A percentile compares a stretch with the other conserved stretches of the same genome.
These are phyloP conservation scores for Basidiobolus meristosporus DNA, from an alignment of 371 early-diverging fungal species.

Conservation along the genomic window DNA sequence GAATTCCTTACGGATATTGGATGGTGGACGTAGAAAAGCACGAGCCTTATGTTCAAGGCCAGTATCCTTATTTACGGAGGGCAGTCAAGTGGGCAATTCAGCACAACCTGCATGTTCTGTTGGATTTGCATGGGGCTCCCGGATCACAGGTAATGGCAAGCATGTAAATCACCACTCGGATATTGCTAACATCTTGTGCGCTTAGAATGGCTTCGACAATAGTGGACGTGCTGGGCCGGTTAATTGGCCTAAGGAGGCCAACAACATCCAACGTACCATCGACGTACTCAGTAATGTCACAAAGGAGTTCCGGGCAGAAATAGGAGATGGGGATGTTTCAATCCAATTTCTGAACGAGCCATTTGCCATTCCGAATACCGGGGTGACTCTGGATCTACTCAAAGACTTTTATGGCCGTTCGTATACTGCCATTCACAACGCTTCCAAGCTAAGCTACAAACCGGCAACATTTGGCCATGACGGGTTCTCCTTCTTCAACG, in stretches of 20 bases:
- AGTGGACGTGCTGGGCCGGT: constrained; percentile 9
- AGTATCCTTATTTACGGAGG: constrained; percentile 25
- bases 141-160: too few species aligned
- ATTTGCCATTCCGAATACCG: not conserved
- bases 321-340: not conserved
- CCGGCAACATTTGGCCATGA: constrained; percentile 8
- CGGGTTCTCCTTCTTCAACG: constrained; percentile 1
- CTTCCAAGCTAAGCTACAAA: too few species aligned
- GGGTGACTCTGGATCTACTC: constrained; percentile 1
- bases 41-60: constrained; percentile 30
- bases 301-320: not conserved
- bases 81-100: constrained; percentile 48
- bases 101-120: constrained; percentile 42
- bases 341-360: constrained; percentile 5
- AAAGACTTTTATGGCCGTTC: constrained; percentile 8
- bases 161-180: too few species aligned
- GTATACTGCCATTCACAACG: constrained; percentile 2
- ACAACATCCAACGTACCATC: not conserved
- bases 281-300: not conserved
- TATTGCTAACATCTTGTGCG: too few species aligned
- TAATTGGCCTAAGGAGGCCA: not conserved
- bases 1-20: constrained; percentile 63
- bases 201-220: constrained; percentile 26
- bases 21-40: constrained; percentile 24
- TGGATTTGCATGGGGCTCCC: constrained; percentile 57